Evolutionary conservation across 1,139 yeast species (phyloP), one percentile per base, ranked within the genome.

Genomic region (Taphrina deformans): DNA sequence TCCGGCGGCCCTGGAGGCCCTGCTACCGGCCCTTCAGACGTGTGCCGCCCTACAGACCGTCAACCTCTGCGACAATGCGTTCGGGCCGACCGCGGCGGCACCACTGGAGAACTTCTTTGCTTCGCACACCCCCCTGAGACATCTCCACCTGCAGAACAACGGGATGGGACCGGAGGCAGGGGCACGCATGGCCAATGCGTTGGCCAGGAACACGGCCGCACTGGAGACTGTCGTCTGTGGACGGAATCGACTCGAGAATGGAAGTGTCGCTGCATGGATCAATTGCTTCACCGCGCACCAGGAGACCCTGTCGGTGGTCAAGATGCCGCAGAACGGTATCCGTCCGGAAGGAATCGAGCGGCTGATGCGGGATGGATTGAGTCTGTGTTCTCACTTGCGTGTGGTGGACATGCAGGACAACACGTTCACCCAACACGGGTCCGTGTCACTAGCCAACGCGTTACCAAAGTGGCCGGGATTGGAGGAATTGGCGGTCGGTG

Each of bases 121-220:
- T 16, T 82, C 85, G 71, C 96, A 96, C 55, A 81, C 84, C 18
- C 85, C 96, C 27, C 78, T 93, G 67, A 87, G 89, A 75, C 97
- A 93, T 74, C 82, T 95, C 75, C 86, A 89, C 69, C 80, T 95
- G 69, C 88, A 97, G 56, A 93, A 93, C 77, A 93, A 95, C 75
- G 99, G 99, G 65, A 87, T 93, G 85, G 99, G 99, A 24, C 99
- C 99, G 33, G 88, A 88, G 76, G 96, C 98, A 0, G 99, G 99
- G 71, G 87, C 95, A 64, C 83, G 96, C 75, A 88, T 93, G 70
- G 99, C 97, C 67, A 85, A 85, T 70, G 89, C 96, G 4, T 82
- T 93, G 67, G 89, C 81, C 77, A 82, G 82, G 72, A 82, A 92
- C 71, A 85, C 96, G n/a, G 85, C 85, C 67, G 89, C 89, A 76